Evolutionary conservation across 2,329 filamentous ascomycete species (phyloP).

Genomic region (Onygenales sp.): DNA sequence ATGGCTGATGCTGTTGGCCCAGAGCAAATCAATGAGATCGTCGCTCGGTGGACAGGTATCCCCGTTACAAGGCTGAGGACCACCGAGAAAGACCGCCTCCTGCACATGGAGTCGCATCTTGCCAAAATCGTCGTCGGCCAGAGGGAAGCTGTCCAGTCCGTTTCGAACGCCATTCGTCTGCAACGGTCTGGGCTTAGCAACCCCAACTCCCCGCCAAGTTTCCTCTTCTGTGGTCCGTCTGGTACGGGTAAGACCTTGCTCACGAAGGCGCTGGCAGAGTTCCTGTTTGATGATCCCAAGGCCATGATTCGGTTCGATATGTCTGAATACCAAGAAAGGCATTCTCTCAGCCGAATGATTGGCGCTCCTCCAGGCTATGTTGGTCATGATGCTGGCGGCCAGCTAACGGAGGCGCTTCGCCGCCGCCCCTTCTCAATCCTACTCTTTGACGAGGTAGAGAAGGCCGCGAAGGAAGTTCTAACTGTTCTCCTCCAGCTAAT

Average conservation of each 20-base stretch:
- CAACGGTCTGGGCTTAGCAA: conserved; percentile 92
- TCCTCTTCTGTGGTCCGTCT: conserved; percentile 97
- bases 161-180: conserved; percentile 91
- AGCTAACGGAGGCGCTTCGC: conserved; percentile 88
- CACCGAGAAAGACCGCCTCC: conserved; percentile 94
- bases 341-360: conserved; percentile 93
- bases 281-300: conserved; percentile 94
- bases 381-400: conserved; percentile 89
- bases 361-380: conserved; percentile 95
- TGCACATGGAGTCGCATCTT: conserved; percentile 88
- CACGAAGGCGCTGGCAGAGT: conserved; percentile 93
- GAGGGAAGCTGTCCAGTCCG: conserved; percentile 82
- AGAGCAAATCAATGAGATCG: conserved; percentile 98
- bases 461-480: conserved; percentile 93
- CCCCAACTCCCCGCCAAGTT: conserved; percentile 92
- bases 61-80: conserved; percentile 90
- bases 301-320: conserved; percentile 99
- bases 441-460: conserved; percentile 96
- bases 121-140: conserved; percentile 83
- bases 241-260: conserved; percentile 97
- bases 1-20: conserved; percentile 90
- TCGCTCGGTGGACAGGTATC: conserved; percentile 95
- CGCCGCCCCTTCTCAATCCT: conserved; percentile 96
- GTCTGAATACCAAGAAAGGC: conserved; percentile 98
- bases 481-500: conserved; percentile 98